phyloP scores from a whole-genome alignment of 495 filamentous ascomycete genomes.

The Tuber magnatum region DNA sequence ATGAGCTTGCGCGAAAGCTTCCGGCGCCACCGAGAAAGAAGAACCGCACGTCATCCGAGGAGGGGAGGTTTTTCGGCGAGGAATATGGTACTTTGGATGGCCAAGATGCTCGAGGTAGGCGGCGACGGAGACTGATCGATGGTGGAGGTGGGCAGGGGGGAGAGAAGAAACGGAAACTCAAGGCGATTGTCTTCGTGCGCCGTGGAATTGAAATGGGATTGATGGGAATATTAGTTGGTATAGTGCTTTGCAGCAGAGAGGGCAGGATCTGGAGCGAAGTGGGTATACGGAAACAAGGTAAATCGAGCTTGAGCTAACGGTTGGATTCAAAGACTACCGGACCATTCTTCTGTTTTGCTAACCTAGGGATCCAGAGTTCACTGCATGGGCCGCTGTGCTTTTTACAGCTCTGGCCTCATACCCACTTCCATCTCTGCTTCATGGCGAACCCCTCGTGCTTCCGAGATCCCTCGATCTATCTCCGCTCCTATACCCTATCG shows the following conservation, averaged over 20 bases:
- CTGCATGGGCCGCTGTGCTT: constrained; percentile 22
- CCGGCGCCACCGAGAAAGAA: constrained; percentile 37
- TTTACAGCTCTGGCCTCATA: constrained; percentile 21
- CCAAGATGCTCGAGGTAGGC: constrained; percentile 24
- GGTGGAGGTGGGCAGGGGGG: neutral
- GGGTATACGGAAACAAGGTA: constrained; percentile 30
- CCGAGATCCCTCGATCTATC: constrained; percentile 73
- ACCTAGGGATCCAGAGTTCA: constrained; percentile 16
- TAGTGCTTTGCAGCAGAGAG: constrained; percentile 28
- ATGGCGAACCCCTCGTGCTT: constrained; percentile 23
- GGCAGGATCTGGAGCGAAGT: constrained; percentile 35
- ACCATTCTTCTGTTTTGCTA: neutral
- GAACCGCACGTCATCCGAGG: constrained; percentile 31
- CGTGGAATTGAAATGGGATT: constrained; percentile 36
- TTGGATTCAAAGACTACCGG: constrained; percentile 1
- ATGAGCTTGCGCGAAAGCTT: constrained; percentile 37
- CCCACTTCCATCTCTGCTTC: constrained; percentile 32
- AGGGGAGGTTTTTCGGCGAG: constrained; percentile 29
- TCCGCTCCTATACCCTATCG: constrained; percentile 74
- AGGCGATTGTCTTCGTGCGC: constrained; percentile 33
- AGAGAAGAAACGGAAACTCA: constrained; percentile 24
- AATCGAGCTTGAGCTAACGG: neutral
- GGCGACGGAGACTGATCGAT: constrained; percentile 17
- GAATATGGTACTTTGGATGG: constrained; percentile 24
- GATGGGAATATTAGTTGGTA: constrained; percentile 31